Percentiles rank a stretch among this genome's conserved stretches.
phyloP scores from a whole-genome alignment of 352 stramenopile genomes.

The Phytophthora kernoviae region DNA sequence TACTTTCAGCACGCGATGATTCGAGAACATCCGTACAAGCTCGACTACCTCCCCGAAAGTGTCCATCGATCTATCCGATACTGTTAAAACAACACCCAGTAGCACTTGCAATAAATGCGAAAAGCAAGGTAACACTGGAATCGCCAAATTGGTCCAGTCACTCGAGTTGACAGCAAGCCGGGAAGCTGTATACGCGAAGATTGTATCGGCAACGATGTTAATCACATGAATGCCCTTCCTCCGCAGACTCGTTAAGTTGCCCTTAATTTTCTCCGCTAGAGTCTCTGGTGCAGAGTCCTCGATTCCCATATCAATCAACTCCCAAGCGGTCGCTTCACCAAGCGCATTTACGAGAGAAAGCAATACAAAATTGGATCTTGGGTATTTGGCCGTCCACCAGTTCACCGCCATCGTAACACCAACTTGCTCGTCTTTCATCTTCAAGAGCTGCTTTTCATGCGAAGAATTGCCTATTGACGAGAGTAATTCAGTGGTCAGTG shows the following conservation, averaged over 20 bases:
- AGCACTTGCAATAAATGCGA: conserved; percentile 55
- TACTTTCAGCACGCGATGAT: conserved; percentile 55
- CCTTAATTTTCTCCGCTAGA: conserved; percentile 61
- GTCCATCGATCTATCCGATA: conserved; percentile 45
- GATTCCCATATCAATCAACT: conserved; percentile 61
- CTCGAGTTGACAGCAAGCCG: conserved; percentile 46
- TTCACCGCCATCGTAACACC: conserved; percentile 73
- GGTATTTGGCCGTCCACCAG: conserved; percentile 57
- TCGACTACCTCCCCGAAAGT: conserved; percentile 76
- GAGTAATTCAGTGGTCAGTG: conserved; percentile 28
- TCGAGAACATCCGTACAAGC: conserved; percentile 69
- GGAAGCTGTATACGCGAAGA: conserved; percentile 43
- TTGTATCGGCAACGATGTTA: conserved; percentile 69
- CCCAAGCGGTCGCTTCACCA: conserved; percentile 61
- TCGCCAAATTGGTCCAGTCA: conserved; percentile 42
- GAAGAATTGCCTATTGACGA: conserved; percentile 19
- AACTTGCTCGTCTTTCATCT: conserved; percentile 62
- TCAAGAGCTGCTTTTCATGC: conserved; percentile 59
- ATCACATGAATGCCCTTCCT: conserved; percentile 65
- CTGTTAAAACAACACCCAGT: conserved; percentile 65
- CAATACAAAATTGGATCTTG: conserved; percentile 56
- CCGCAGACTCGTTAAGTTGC: conserved; percentile 42
- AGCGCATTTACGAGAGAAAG: conserved; percentile 76
- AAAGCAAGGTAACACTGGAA: conserved; percentile 71
- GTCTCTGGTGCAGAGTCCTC: conserved; percentile 43